Base-by-base conservation (phyloP, 2,329 filamentous ascomycete genomes). In the Venturia oleaginea region DNA sequence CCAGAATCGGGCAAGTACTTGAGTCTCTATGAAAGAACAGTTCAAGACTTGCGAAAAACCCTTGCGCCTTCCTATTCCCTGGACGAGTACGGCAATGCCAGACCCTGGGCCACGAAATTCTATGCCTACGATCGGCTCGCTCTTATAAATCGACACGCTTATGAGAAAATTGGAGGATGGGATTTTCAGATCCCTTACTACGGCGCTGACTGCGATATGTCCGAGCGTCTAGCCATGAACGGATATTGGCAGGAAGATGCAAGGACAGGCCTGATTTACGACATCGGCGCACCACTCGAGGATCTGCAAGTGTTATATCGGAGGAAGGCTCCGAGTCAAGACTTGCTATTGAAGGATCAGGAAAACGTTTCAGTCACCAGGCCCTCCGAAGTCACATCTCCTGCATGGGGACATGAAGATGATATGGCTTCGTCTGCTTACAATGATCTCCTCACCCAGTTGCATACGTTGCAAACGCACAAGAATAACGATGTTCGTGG, bases 101-200 rank as follows among this genome's bases (percentile, higher is more conserved):
- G 11, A 27, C 61, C 38, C 15, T 85, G 83, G 83, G 82, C 74
- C 0, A 71, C 79, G 59, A 76, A 78, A n/a, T 83, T 84, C 71
- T 86, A 84, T 70, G 77, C 80, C 17, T 85, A 85, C 72, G 83
- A 86, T 69, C 80, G 81, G 67, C 75, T 86, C 2, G 78, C 82
- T 1, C 74, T 85, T 1, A 81, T 85, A 48, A 85, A 86, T 68
- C 79, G 79, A 15, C 74, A 71, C 8, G 79, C 82, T 0, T 80
- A 79, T 68, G 77, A 80, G 66, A 76, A 78, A 57, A 75, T 84
- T 7, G 78, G 83, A 24, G 81, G 78, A 0, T 86, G 83, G 81
- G 84, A 86, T 68, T 80, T 80, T 0, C 72, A 81, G 65, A 84
- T 86, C 46, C 81, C 83, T 0, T 85, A 81, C 68, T 85, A 85